Percentiles rank a stretch among this genome's conserved stretches.
Evolutionary conservation across 495 filamentous ascomycete species (phyloP).

Genomic region (Mycothermus thermophilus): DNA sequence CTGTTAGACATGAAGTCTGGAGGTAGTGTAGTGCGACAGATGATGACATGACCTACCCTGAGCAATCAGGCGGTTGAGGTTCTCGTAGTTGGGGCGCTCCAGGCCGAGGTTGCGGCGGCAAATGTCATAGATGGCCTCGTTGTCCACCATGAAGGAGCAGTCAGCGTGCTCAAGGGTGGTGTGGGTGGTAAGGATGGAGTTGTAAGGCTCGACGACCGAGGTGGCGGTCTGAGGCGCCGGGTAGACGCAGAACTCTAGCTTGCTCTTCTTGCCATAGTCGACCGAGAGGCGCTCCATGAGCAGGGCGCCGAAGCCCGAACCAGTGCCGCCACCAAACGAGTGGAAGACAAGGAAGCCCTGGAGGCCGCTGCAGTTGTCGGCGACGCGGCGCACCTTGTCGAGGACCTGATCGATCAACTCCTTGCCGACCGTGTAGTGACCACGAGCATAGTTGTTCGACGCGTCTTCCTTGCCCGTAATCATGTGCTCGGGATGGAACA

Average conservation of each 20-base stretch:
- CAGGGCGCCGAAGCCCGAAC: conserved; percentile 94
- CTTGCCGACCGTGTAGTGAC: conserved; percentile 98
- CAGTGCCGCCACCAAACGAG: conserved; percentile 97
- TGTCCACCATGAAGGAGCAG: conserved; percentile 99
- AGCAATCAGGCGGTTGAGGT: conserved; percentile 95
- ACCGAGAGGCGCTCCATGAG: conserved; percentile 95
- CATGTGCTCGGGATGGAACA: conserved; percentile 98
- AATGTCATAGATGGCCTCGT: conserved; percentile 99
- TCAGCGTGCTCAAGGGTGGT: conserved; percentile 98
- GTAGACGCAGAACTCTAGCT: conserved; percentile 98
- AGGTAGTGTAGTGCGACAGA: too few relatives aligned
- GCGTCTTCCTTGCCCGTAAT: conserved; percentile 99
- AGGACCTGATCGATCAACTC: conserved; percentile 95
- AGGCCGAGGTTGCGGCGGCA: conserved; percentile 95
- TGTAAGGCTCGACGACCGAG: conserved; percentile 97
- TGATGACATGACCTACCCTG: conserved; percentile 45
- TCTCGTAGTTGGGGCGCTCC: conserved; percentile 92
- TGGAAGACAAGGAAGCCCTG: conserved; percentile 99
- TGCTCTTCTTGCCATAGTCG: conserved; percentile 99
- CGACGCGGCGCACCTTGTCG: conserved; percentile 89
- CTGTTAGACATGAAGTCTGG: too few relatives aligned
- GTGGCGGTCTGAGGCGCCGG: conserved; percentile 92
- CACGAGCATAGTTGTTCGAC: conserved; percentile 98
- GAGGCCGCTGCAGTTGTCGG: conserved; percentile 92
- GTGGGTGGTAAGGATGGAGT: conserved; percentile 97